These are phyloP conservation scores for Trypanosoma cruzi DNA, from an alignment of 208 protist genomes.

Conservation along the genomic window DNA sequence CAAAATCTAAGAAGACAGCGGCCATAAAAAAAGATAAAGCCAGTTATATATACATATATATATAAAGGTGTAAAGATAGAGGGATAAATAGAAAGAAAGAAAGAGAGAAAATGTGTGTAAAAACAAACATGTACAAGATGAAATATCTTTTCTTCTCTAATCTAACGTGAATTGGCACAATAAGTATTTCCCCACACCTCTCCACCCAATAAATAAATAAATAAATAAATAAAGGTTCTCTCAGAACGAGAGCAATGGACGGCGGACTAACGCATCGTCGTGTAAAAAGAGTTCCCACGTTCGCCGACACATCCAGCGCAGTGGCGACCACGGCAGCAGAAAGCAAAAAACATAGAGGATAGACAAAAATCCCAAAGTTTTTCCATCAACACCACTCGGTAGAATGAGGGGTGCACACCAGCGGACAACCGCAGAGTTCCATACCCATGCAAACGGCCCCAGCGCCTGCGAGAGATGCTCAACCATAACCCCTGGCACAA, in stretches of 20 bases:
- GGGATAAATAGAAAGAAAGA: too few species aligned
- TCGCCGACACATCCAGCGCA: slow-evolving; percentile 45
- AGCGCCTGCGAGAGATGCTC: not conserved
- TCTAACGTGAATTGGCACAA: not conserved
- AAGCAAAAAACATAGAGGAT: slow-evolving; percentile 41
- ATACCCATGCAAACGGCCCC: not conserved
- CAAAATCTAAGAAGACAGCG: not conserved
- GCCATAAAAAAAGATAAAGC: not conserved
- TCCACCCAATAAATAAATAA: too few species aligned
- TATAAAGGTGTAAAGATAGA: too few species aligned
- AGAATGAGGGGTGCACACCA: slow-evolving; percentile 10
- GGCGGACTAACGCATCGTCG: slow-evolving; percentile 61
- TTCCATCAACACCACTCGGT: slow-evolving; percentile 18
- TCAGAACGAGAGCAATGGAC: slow-evolving; percentile 57
- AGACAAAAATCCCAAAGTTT: slow-evolving; percentile 40
- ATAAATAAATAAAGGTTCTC: not conserved
- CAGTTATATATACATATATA: not conserved
- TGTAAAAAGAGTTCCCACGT: slow-evolving; percentile 52
- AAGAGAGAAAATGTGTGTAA: not conserved
- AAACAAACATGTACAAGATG: not conserved
- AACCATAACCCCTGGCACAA: slow-evolving; percentile 19
- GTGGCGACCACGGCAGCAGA: slow-evolving; percentile 43
- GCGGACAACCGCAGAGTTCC: not conserved
- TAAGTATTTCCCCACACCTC: not conserved
- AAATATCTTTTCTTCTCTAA: slow-evolving; percentile 12